These are phyloP conservation scores for Calocybe gangraenosa DNA, from an alignment of 768 basidiomycete genomes.

Conservation along the genomic window DNA sequence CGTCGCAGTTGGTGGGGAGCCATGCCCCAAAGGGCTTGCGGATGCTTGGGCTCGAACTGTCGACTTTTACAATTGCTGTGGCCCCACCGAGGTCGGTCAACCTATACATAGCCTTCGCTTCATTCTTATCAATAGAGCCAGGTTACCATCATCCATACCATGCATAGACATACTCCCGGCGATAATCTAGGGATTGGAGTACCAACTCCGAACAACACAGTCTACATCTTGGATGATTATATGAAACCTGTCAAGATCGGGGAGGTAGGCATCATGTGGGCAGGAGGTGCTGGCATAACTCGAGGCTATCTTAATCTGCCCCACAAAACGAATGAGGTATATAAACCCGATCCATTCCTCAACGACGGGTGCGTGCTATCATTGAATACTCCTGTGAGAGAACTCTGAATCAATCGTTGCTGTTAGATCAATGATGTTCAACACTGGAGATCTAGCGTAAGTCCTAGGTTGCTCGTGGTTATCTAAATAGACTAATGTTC, in stretches of 20 bases:
- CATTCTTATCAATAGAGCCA: slow-evolving; percentile 11
- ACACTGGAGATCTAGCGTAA: slow-evolving; percentile 55
- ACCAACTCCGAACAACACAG: slow-evolving; percentile 46
- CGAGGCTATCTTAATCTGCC: slow-evolving; percentile 52
- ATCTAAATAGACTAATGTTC: not conserved
- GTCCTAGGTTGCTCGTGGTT: too few relatives aligned
- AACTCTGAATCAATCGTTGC: not conserved
- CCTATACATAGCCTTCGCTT: not conserved
- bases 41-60: slow-evolving; percentile 39
- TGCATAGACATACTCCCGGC: slow-evolving; percentile 37
- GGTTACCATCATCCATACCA: slow-evolving; percentile 51
- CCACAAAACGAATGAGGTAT: slow-evolving; percentile 46
- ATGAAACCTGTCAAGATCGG: slow-evolving; percentile 31
- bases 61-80: slow-evolving; percentile 46
- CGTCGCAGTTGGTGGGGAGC: slow-evolving; percentile 51
- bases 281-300: slow-evolving; percentile 50
- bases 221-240: slow-evolving; percentile 34
- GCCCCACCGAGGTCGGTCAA: slow-evolving; percentile 42
- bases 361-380: slow-evolving; percentile 38
- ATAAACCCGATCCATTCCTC: slow-evolving; percentile 44
- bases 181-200: slow-evolving; percentile 39
- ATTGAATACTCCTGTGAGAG: not conserved
- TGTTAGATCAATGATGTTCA: slow-evolving; percentile 45
- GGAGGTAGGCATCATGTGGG: slow-evolving; percentile 45
- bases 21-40: slow-evolving; percentile 39